Percentiles rank a stretch among this genome's conserved stretches.
Evolutionary conservation across 1,284 basidiomycete genomes (phyloP).

Genomic region (Ustilago bromivora): DNA sequence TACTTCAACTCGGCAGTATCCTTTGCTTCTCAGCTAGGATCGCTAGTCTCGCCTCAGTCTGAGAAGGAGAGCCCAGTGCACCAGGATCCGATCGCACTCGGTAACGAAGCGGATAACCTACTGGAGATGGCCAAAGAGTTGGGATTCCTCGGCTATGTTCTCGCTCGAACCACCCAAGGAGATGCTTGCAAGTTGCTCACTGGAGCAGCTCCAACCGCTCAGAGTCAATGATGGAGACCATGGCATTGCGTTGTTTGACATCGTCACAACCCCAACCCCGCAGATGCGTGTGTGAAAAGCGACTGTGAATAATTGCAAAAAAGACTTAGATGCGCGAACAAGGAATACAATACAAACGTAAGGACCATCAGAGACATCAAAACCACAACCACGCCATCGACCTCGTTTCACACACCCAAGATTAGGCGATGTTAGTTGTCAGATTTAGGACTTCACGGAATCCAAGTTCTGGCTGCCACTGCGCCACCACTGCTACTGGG

Average conservation of each 20-base stretch:
- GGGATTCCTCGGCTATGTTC: constrained; percentile 35
- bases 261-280: not conserved
- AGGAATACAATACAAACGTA: not conserved
- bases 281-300: not conserved
- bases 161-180: constrained; percentile 24
- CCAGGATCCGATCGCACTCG: constrained; percentile 17
- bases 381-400: no score
- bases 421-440: not conserved
- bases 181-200: constrained; percentile 34
- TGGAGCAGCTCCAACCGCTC: not conserved
- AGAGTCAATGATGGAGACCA: not conserved
- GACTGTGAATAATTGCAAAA: constrained; percentile 6
- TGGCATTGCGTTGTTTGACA: not conserved
- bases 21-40: constrained; percentile 23
- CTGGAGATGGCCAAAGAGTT: constrained; percentile 31
- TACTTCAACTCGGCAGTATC: constrained; percentile 39
- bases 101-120: constrained; percentile 34
- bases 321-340: not conserved
- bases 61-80: constrained; percentile 9
- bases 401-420: no score
- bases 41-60: constrained; percentile 24
- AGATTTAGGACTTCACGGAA: constrained; percentile 34
- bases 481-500: not conserved
- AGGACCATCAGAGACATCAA: not conserved
- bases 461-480: constrained; percentile 12